Percentiles rank a stretch among this genome's conserved stretches.
Conservation (phyloP, 1,139 yeast species). For the Taiozyma sp. region DNA sequence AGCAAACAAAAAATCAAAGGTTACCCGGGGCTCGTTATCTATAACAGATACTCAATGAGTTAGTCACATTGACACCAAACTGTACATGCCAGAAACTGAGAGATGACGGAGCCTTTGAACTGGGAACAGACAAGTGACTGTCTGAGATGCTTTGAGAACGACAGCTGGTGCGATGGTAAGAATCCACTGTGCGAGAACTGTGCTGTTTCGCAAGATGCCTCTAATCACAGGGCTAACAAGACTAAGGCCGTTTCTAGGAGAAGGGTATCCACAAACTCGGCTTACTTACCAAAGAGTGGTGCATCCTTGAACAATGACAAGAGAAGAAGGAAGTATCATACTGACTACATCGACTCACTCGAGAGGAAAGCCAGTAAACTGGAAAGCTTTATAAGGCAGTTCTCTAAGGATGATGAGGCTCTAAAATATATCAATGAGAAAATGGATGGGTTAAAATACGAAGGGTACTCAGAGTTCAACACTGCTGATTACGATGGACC, state of each 20-base stretch:
- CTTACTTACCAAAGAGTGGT: conserved; percentile 10
- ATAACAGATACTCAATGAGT: not conserved
- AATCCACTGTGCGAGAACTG: not conserved
- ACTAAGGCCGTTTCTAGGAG: not conserved
- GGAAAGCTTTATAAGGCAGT: conserved; percentile 19
- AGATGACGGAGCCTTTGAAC: not conserved
- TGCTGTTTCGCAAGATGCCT: not conserved
- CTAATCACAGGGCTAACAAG: not conserved
- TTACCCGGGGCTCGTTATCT: not conserved
- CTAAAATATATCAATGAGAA: conserved; percentile 4
- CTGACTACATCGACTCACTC: conserved; percentile 19
- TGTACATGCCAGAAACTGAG: no score
- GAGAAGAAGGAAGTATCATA: conserved; percentile 18
- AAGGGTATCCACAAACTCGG: not conserved
- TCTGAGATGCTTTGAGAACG: not conserved
- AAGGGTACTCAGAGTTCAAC: not conserved
- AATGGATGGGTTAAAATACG: conserved; percentile 3
- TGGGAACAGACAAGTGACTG: not conserved
- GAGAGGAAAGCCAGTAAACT: conserved; percentile 17
- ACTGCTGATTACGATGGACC: not conserved
- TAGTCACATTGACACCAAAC: not conserved
- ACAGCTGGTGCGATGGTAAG: not conserved
- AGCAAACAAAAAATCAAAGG: no score
- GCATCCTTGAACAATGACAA: conserved; percentile 14
- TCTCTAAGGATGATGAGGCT: conserved; percentile 19